Evolutionary conservation across 306 rosid genomes (phyloP), one percentile per base, ranked within the genome.

Genomic region (Acacia crassicarpa): DNA sequence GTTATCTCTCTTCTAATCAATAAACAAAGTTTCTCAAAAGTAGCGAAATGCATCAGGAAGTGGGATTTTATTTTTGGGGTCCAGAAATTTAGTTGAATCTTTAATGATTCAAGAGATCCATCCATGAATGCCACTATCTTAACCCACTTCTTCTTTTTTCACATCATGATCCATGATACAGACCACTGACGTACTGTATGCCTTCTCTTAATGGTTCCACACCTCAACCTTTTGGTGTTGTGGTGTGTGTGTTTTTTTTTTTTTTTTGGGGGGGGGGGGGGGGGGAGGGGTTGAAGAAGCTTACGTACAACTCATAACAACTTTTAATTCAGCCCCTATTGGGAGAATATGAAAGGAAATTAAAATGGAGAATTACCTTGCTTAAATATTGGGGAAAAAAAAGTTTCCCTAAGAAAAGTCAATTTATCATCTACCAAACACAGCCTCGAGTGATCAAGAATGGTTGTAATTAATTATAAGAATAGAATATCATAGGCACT

Each of bases 41-140:
- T 48, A 59, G 72, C 16, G 45, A 44, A 27, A 35, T 14, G 22
- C 71, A 58, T 56, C 22, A 68, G 73, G 25, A 17, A 84, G 83
- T 86, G 84, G 85, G 81, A 38, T 38, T 20, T 38, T 7, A 1
- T 40, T 68, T 56, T 67, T 22, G 27, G 53, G 20, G 78, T 43
- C 49, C 74, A 51, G 27, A 84, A 33, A 17, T 49, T 71, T 33
- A 78, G 77, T 27, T 44, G 83, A 87, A 80, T 78, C 81, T 85
- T 53, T 51, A 83, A 67, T 38, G 25, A 40, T 81, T 51, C 11
- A 6, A 23, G 3, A 72, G 20, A 38, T 78, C 84, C 65, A 77
- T 78, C 68, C 9, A 48, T 15, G 62, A 81, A 75, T 62, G 78
- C 75, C 86, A 46, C 33, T 33, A 25, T 63, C 80, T 12, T 3